Conservation (phyloP, 306 rosid genomes). For the Hippophae rhamnoides region DNA sequence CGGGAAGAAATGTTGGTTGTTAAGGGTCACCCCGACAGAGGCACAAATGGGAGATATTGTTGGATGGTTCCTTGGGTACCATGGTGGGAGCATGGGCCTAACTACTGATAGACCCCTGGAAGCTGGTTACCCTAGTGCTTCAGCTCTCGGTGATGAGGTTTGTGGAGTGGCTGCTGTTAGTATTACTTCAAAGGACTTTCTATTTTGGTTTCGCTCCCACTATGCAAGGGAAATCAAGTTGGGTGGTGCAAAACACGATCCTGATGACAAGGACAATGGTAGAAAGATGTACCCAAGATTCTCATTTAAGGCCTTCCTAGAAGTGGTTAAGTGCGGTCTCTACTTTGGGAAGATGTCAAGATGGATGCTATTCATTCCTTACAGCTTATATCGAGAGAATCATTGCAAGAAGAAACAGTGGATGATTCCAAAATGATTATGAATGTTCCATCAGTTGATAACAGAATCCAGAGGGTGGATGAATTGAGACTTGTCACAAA, state of each 20-base stretch:
- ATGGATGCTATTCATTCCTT: slow-evolving; percentile 43
- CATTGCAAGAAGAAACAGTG: slow-evolving; percentile 20
- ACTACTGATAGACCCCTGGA: slow-evolving; percentile 37
- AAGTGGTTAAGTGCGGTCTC: slow-evolving; percentile 31
- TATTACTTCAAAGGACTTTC: slow-evolving; percentile 30
- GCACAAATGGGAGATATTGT: slow-evolving; percentile 26
- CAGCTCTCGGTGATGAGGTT: slow-evolving; percentile 32
- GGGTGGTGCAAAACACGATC: slow-evolving; percentile 37
- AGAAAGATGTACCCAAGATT: slow-evolving; percentile 41
- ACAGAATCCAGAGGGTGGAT: slow-evolving; percentile 28
- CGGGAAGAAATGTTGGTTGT: slow-evolving; percentile 27
- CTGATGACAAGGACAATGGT: slow-evolving; percentile 31
- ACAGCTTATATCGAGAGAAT: slow-evolving; percentile 34
- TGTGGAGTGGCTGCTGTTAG: slow-evolving; percentile 37
- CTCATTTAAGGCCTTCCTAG: slow-evolving; percentile 40
- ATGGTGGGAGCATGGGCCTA: slow-evolving; percentile 32
- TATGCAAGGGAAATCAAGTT: slow-evolving; percentile 37
- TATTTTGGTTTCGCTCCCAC: slow-evolving; percentile 42
- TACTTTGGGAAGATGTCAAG: slow-evolving; percentile 41
- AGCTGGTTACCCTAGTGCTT: slow-evolving; percentile 39
- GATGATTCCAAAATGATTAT: slow-evolving; percentile 27
- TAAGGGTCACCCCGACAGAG: slow-evolving; percentile 31
- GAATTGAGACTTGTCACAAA: slow-evolving; percentile 25
- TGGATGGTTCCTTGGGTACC: slow-evolving; percentile 34
- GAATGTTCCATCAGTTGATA: slow-evolving; percentile 29